Base-by-base conservation (phyloP, 148 eudicot species). In the Salicornia ramosissima region DNA sequence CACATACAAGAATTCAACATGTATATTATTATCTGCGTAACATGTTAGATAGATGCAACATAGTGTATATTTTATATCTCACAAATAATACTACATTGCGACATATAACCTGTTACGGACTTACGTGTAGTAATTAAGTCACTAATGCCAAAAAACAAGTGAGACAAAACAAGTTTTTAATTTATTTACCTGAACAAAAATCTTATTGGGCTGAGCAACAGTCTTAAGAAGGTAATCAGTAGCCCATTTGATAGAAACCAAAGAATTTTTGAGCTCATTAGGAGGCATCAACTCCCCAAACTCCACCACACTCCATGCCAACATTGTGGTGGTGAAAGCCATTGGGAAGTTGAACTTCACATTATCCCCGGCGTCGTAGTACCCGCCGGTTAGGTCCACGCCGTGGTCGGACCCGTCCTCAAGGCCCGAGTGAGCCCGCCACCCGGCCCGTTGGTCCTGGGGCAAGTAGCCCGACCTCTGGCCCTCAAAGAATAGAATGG, bases 261-360 rank as follows among this genome's bases (percentile, higher is more conserved):
- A 72, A 47, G 92, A 84, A 25, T 84, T 79, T 63, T 83, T 67
- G 50, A 69, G 16, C 75, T 93, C 95, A 57, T 36, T 59, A 10
- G 83, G 58, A 12, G 90, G 91, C 98, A 93, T 93, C 8, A 40
- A 28, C 15, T 85, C 85, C 0, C 96, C 96, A 65, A 93, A 93
- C 74, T 93, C 96, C 22, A 88, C 80, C 34, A 90, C 96, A 52
- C 95, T 85, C 98, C 98, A 93, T 10, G 96, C 90, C 82, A 93
- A 31, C 96, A 93, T 90, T 39, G 98, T 93, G 1, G 98, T 76
- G 14, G 96, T 88, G 65, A 93, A 93, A 5, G 98, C 98, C 98
- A 90, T 93, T 47, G 96, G 98, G 4, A 93, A 93, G n/a, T 85
- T 85, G 54, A 88, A 93, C 86, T 93, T 93, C 1, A 93, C 80